phyloP scores from a whole-genome alignment of 768 basidiomycete species.

The Panellus pusillus region DNA sequence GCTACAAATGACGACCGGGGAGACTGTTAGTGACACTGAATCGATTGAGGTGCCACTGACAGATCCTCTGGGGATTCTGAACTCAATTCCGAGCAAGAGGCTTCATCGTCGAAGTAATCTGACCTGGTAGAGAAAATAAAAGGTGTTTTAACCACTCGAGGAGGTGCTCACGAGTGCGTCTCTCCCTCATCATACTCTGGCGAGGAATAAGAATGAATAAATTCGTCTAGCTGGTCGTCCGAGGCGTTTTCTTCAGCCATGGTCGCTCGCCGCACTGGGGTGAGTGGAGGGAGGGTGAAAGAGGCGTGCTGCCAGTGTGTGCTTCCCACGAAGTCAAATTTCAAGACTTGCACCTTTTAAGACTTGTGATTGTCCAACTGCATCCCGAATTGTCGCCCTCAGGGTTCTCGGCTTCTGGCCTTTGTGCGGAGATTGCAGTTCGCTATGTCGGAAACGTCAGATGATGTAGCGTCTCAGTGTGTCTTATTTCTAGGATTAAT shows the following conservation, averaged over 20 bases:
- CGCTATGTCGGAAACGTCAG: constrained; percentile 6
- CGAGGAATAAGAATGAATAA: constrained; percentile 21
- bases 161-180: constrained; percentile 6
- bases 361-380: constrained; percentile 21
- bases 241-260: constrained; percentile 15
- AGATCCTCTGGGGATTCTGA: constrained; percentile 16
- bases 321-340: constrained; percentile 22
- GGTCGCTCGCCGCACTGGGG: background rate
- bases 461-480: background rate
- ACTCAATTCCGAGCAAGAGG: constrained; percentile 16
- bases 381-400: constrained; percentile 16
- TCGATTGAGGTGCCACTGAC: constrained; percentile 7
- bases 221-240: constrained; percentile 20
- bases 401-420: constrained; percentile 17
- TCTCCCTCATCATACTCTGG: constrained; percentile 8
- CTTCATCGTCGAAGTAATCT: constrained; percentile 9
- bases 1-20: background rate
- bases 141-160: background rate
- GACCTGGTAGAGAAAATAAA: constrained; percentile 5
- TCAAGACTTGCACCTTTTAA: constrained; percentile 18
- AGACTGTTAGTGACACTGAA: constrained; percentile 1
- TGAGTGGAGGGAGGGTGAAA: constrained; percentile 1
- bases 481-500: too few species aligned
- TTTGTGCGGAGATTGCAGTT: constrained; percentile 18
- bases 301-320: constrained; percentile 19